Percentiles rank a stretch among this genome's conserved stretches.
Evolutionary conservation across 495 filamentous ascomycete species (phyloP).

Genomic region (Aspergillus heteromorphus): DNA sequence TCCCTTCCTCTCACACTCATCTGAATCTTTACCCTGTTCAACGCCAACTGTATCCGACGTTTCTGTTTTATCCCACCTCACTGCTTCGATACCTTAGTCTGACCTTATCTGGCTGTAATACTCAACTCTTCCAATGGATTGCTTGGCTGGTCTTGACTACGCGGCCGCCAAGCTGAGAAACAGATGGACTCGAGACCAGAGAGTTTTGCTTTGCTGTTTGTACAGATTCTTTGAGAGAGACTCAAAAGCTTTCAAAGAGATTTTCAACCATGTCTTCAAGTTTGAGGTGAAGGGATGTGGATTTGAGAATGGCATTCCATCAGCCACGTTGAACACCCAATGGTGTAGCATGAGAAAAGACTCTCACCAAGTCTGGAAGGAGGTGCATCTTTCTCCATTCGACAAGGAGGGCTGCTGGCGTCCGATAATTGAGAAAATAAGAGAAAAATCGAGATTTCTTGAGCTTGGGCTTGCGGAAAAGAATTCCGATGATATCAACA

Average conservation of each 20-base stretch:
- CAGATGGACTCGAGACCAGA: constrained; percentile 18
- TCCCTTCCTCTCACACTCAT: too few species aligned
- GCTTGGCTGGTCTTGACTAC: background rate
- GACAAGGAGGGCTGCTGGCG: constrained; percentile 14
- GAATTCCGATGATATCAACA: constrained; percentile 10
- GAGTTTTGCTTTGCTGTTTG: constrained; percentile 25
- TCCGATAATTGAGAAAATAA: constrained; percentile 16
- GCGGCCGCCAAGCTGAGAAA: background rate
- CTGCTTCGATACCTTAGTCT: too few species aligned
- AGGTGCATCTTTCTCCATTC: constrained; percentile 23
- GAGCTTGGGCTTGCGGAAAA: constrained; percentile 12
- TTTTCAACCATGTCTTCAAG: constrained; percentile 25
- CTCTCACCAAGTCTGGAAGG: constrained; percentile 15
- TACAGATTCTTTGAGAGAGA: constrained; percentile 21
- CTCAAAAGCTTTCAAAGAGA: background rate
- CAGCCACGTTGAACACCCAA: constrained; percentile 13
- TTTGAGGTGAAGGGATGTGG: constrained; percentile 15
- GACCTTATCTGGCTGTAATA: too few species aligned
- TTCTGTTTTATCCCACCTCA: too few species aligned
- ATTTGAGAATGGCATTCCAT: constrained; percentile 9
- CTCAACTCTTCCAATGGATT: background rate
- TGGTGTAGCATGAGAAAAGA: constrained; percentile 18
- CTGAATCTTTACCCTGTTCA: too few species aligned
- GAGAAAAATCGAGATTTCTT: constrained; percentile 7
- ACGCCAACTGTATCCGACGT: too few species aligned